Base-by-base conservation (phyloP, 768 basidiomycete genomes). In the Boletus patriciae region DNA sequence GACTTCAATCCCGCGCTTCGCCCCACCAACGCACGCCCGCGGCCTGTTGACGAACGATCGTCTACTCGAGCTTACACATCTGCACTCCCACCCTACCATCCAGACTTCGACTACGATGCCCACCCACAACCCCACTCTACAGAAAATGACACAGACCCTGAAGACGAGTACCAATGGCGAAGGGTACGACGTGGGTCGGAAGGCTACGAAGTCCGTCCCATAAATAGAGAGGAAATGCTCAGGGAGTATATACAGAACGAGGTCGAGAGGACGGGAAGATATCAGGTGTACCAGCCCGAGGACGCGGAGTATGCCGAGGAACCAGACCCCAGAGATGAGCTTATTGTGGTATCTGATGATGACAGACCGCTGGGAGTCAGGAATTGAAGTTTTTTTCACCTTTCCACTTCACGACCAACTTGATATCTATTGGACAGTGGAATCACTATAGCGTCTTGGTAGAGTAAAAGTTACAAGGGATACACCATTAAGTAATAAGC, bases 21-120 rank as follows among this genome's bases (percentile, higher is more conserved):
- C 38, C 86, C 93, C 0, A 85, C 83, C 38, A 88, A 84, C 59
- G 63, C 77, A 18, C 71, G 66, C 40, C 62, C 69, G 33, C 77
- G 77, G 25, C 52, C 69, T 46, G 57, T 58, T 34, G 66, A 43
- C 54, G 69, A 51, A 66, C 63, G 44, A 33, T 62, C 49, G 50
- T 64, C 55, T 38, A 50, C 54, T 27, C 65, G 70, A 34, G 78
- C 77, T 15, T 70, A 74, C 23, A 66, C 70, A 7, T 82, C 83
- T 18, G 65, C 78, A 12, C 75, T 88, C 1, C 89, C 90, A 21
- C 89, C 89, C 3, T 91, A 90, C 63, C 90, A 91, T 71, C 86
- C 88, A 4, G 85, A 90, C 66, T 88, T 87, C 62, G 68, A 76
- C 46, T 67, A 73, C 57, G 72, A 74, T 16, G 41, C 52, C 19